phyloP scores from a whole-genome alignment of 805 yeast genomes.

The Lachancea sp. region DNA sequence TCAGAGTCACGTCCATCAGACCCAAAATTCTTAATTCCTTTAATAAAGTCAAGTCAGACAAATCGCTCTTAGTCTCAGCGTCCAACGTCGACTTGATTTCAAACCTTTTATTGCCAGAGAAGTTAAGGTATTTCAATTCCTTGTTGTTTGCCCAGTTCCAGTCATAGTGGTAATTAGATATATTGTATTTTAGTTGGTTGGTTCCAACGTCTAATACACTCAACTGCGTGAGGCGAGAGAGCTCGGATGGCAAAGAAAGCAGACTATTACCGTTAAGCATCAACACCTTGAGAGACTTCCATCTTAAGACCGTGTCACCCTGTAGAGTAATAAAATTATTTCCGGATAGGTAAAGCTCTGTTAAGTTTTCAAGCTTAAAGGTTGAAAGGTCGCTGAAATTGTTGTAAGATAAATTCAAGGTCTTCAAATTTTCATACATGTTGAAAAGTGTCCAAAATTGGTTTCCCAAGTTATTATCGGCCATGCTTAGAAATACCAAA shows the following conservation, averaged over 20 bases:
- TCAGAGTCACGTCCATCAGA: conserved; percentile 89
- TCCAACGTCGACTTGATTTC: conserved; percentile 64
- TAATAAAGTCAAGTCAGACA: conserved; percentile 61
- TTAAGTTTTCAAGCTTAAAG: conserved; percentile 55
- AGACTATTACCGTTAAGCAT: conserved; percentile 79
- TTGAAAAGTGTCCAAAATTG: conserved; percentile 66
- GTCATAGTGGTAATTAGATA: conserved; percentile 90
- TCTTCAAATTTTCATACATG: conserved; percentile 48
- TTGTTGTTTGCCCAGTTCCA: conserved; percentile 95
- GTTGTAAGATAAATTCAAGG: conserved; percentile 76
- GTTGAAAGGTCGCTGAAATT: conserved; percentile 74
- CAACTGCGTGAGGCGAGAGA: conserved; percentile 59
- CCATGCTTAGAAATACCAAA: conserved; percentile 53
- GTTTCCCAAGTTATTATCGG: conserved; percentile 81
- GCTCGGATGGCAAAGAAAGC: conserved; percentile 81
- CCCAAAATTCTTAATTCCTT: conserved; percentile 71
- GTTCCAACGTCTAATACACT: conserved; percentile 84
- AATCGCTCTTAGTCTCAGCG: conserved; percentile 44
- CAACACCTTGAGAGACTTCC: conserved; percentile 52
- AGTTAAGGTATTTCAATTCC: conserved; percentile 69
- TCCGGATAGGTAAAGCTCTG: conserved; percentile 73
- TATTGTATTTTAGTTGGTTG: conserved; percentile 82
- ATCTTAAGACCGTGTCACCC: conserved; percentile 68
- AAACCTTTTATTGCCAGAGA: conserved; percentile 87
- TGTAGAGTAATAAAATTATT: conserved; percentile 74